Percentiles rank a stretch among this genome's conserved stretches.
Conservation (phyloP, 2,329 filamentous ascomycete genomes). For the Claviceps arundinis region DNA sequence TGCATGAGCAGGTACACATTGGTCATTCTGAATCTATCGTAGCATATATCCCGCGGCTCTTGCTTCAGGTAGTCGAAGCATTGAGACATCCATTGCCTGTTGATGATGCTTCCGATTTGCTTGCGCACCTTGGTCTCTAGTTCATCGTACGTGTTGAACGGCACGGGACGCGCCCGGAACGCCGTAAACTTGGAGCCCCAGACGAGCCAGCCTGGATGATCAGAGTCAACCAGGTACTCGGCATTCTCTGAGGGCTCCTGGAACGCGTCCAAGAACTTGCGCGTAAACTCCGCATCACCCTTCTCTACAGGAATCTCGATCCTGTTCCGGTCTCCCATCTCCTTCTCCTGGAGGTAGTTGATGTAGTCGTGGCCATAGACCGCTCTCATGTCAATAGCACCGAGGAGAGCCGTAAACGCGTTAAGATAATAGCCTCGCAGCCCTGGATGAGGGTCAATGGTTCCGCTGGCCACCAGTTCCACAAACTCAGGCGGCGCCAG, state of each 20-base stretch:
- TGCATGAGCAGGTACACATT: slow-evolving; percentile 80
- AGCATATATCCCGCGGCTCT: slow-evolving; percentile 69
- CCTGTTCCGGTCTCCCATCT: slow-evolving; percentile 58
- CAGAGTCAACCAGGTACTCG: slow-evolving; percentile 81
- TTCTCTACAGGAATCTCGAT: slow-evolving; percentile 58
- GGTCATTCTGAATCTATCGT: slow-evolving; percentile 81
- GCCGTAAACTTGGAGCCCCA: slow-evolving; percentile 84
- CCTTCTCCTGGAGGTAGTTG: slow-evolving; percentile 72
- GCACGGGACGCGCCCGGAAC: slow-evolving; percentile 56
- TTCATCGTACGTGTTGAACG: slow-evolving; percentile 63
- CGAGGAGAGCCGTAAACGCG: slow-evolving; percentile 63
- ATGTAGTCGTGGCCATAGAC: slow-evolving; percentile 77
- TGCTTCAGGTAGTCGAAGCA: slow-evolving; percentile 94
- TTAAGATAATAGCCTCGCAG: slow-evolving; percentile 70
- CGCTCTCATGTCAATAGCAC: slow-evolving; percentile 75
- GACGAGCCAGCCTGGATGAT: slow-evolving; percentile 91
- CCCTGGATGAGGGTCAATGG: slow-evolving; percentile 82
- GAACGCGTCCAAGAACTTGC: slow-evolving; percentile 66
- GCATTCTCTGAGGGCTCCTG: slow-evolving; percentile 51
- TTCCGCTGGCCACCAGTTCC: slow-evolving; percentile 66
- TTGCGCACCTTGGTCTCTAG: slow-evolving; percentile 60
- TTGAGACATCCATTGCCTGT: slow-evolving; percentile 71
- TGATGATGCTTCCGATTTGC: slow-evolving; percentile 69
- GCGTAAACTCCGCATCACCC: slow-evolving; percentile 68
- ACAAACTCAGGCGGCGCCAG: slow-evolving; percentile 73